Evolutionary conservation across 768 basidiomycete species (phyloP), one percentile per base, ranked within the genome.

Genomic region (Tricholoma terreum): DNA sequence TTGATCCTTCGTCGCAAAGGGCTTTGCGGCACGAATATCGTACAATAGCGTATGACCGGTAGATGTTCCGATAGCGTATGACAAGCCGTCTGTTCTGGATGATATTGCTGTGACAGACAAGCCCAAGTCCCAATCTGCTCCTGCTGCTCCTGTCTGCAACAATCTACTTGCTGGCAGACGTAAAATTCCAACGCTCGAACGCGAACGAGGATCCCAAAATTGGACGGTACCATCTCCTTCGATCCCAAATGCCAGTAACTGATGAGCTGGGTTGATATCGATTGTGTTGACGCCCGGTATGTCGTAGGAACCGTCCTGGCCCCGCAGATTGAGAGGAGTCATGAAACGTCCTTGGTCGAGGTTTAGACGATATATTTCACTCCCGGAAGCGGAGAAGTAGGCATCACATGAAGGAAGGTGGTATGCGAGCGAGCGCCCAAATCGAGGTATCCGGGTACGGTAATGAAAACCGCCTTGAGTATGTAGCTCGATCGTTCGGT

Each of bases 321-420:
- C 75, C 56, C 80, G 72, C 35, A 94, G 78, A 8, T 78, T 75
- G 22, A 94, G 79, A 0, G 97, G 90, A 42, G 73, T 90, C 79
- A 99, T 82, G 71, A 94, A 98, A 11, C 93, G 84, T 2, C 97
- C 97, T 74, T 96, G 90, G 63, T 94, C 94, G 62, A 99, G 85
- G 69, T 98, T 98, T 58, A 98, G 84, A 1, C 97, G 87, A 69
- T 89, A 98, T 35, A 98, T 80, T 63, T 98, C 94, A 53, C 82
- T 82, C 14, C 94, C 94, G 0, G 92, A 84, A 5, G 89, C 93
- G 15, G 87, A 84, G 50, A 98, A 70, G 64, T 95, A 83, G 4
- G 92, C 87, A 63, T 98, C 94, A 71, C 95, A 98, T 7, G 92
- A 92, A 3, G 94, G 90, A 61, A 89, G 92, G 69, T 98, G 94